Conservation (phyloP, 139 green algal genomes). For the Ulvella scutata region DNA sequence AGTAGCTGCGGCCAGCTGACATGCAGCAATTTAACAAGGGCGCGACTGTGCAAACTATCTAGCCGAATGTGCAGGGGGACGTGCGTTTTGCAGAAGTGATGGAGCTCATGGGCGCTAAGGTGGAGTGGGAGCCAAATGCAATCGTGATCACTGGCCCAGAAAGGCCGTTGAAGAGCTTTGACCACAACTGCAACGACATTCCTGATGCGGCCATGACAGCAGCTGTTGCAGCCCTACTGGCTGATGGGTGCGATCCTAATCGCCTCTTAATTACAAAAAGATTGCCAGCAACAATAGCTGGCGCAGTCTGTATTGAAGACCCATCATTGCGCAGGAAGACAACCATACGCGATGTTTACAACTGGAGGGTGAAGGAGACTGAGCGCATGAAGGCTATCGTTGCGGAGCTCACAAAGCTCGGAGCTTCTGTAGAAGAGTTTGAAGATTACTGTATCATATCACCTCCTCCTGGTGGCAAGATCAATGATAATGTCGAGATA, state of each 20-base stretch:
- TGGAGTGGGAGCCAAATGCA: constrained; percentile 77
- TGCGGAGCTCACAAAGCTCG: constrained; percentile 82
- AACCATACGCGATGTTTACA: constrained; percentile 91
- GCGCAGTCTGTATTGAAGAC: background rate
- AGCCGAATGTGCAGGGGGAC: constrained; percentile 54
- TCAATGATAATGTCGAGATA: constrained; percentile 25
- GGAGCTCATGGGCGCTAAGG: constrained; percentile 86
- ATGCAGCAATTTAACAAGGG: too few relatives aligned
- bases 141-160: constrained; percentile 80
- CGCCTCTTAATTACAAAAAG: too few relatives aligned
- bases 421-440: constrained; percentile 70
- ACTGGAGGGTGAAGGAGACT: constrained; percentile 98
- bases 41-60: too few relatives aligned
- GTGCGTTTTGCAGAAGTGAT: constrained; percentile 90
- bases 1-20: too few relatives aligned
- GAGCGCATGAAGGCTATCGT: constrained; percentile 98
- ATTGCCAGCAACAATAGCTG: too few relatives aligned
- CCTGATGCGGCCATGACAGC: constrained; percentile 98
- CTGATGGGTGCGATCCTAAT: constrained; percentile 35
- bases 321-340: constrained; percentile 38
- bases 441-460: constrained; percentile 92
- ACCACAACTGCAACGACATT: constrained; percentile 98
- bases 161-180: constrained; percentile 62
- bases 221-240: constrained; percentile 89
- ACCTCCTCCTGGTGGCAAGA: constrained; percentile 39